Evolutionary conservation across 495 filamentous ascomycete genomes (phyloP), one percentile per base, ranked within the genome.

Genomic region (Hypoxylon cercidicola): DNA sequence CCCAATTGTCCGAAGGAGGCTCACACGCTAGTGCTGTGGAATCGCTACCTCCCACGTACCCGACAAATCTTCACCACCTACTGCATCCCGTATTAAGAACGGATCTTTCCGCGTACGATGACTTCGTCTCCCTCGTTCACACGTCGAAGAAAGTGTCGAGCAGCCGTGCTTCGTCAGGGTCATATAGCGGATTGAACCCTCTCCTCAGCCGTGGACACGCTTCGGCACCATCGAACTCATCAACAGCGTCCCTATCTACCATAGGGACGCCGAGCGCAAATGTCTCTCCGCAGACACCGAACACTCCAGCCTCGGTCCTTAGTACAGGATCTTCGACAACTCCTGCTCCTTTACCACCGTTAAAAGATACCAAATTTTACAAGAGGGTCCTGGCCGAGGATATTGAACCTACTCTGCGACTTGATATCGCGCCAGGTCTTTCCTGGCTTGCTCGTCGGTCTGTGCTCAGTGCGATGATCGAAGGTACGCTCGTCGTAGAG

Each of bases 291-390:
- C 82, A 79, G 45, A 82, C 82, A 12, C 80, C 84, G 5, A 81
- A 77, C 30, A 85, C 84, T 1, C 81, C 83, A 4, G 77, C 78
- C 41, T 84, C 82, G 4, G 65, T 73, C 21, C 63, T 76, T 50
- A 82, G 82, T 64, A 69, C 68, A 8, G 69, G 66, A 18, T 83
- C 82, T 3, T 66, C 66, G 4, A 48, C 62, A 12, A 48, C 71
- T 10, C 64, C 69, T 5, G 58, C 67, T 1, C 51, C 67, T 9
- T 64, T 81, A 15, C 79, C 77, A 11, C 67, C 73, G 1, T 77
- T 99, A 43, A 96, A 96, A 69, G 95, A 97, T 54, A 92, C 90
- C 3, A 90, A 89, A 61, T 98, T 97, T 74, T 99, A 93, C 77
- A 99, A 99, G 75, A 87, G 95, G 18, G 86, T 84, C 5, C 75